Evolutionary conservation across 2,329 filamentous ascomycete genomes (phyloP), one percentile per base, ranked within the genome.

Genomic region (Mycocentrospora acerina): DNA sequence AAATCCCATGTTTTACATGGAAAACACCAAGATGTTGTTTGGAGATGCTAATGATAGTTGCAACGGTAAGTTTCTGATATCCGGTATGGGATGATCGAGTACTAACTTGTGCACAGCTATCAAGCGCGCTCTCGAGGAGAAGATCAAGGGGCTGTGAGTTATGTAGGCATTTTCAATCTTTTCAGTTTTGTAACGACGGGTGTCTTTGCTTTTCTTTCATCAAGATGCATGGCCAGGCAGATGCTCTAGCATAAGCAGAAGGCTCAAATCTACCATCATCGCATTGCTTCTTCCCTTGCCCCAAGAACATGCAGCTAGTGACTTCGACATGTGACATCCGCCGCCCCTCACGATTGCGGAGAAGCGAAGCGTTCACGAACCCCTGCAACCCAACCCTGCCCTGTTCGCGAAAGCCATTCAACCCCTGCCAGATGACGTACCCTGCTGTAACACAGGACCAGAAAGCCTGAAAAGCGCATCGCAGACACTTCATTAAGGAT

Each of bases 1-100:
- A 9, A 95, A 95, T 62, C 89, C 90, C 1, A 90, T 95, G 88
- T 93, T 94, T 68, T 93, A 84, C 69, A 91, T 90, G 86, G 85
- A 86, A 3, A 85, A 85, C 35, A 90, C 89, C 2, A 87, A 85
- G 71, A 95, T 95, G 90, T 67, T 95, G 42, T 95, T 95, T 69
- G 89, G 90, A 17, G 90, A 95, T 71, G 90, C 90, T 14, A 91
- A 88, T 71, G 78, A 81, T 43, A 86, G 84, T 42, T 91, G 87
- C 60, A 88, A 93, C 72, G 86, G 66, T 70, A 51, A 55, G 59
- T 51, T 17, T 11, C 24, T 19, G 12, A 2, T 6, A 1, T 2
- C 5, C 9, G 6, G 13, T 14, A 22, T 24, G 10, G 9, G 9
- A 8, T 9, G 24, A 7, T 15, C 17, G 25, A 3, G 19, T 44